Conservation (phyloP, 2,329 filamentous ascomycete genomes). For the Diaporthe sp. region DNA sequence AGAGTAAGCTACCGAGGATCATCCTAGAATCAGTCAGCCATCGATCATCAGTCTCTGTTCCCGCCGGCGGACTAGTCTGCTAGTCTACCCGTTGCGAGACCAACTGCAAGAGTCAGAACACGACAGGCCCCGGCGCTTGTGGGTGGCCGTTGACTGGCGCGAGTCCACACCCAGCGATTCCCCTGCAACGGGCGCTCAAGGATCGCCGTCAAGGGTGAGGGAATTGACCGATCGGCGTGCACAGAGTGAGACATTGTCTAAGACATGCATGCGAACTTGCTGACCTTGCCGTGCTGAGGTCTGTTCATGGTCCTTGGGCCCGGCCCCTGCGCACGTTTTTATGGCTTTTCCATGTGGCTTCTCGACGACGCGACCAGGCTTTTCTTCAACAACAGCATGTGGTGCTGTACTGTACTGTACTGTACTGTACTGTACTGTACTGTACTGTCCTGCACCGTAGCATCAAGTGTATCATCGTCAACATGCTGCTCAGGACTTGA, state of each 20-base stretch:
- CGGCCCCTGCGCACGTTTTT: conserved; percentile 29
- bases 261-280: conserved; percentile 50
- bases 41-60: conserved; percentile 29
- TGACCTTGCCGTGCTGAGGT: conserved; percentile 20
- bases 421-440: no score
- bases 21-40: conserved; percentile 34
- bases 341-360: conserved; percentile 18
- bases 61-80: background rate
- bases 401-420: background rate
- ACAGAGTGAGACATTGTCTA: conserved; percentile 54
- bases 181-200: conserved; percentile 1
- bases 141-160: conserved; percentile 33
- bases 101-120: conserved; percentile 33
- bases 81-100: conserved; percentile 33
- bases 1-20: background rate
- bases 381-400: conserved; percentile 2
- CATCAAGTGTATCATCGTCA: background rate
- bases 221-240: conserved; percentile 52
- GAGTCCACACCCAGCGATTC: conserved; percentile 13
- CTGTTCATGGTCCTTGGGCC: background rate
- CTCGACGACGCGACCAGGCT: background rate
- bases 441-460: background rate
- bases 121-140: conserved; percentile 28
- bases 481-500: background rate
- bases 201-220: conserved; percentile 37